Percentiles rank a stretch among this genome's conserved stretches.
These are phyloP conservation scores for Neobulgaria alba DNA, from an alignment of 2,329 filamentous ascomycete species.

Conservation along the genomic window DNA sequence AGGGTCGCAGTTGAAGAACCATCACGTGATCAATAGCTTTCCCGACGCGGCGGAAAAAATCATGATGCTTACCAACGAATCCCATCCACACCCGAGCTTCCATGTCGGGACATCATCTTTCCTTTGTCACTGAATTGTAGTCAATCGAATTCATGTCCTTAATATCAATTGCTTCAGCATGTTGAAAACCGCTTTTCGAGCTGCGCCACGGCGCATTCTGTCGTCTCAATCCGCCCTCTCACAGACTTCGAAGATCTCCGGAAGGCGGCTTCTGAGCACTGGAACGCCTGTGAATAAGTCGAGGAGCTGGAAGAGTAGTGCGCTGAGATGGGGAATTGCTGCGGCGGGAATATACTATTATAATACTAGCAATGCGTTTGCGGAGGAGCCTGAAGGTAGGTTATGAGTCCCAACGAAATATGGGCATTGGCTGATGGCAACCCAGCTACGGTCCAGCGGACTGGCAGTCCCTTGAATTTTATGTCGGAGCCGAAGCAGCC, in stretches of 20 bases:
- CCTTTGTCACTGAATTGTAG: conserved; percentile 15
- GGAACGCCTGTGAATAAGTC: conserved; percentile 53
- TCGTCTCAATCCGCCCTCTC: conserved; percentile 12
- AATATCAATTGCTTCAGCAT: conserved; percentile 10
- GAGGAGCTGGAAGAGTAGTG: conserved; percentile 73
- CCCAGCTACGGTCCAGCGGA: conserved; percentile 25
- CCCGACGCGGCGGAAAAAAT: conserved; percentile 9
- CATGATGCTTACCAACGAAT: conserved; percentile 23
- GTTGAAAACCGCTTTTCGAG: conserved; percentile 23
- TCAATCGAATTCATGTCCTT: conserved; percentile 7
- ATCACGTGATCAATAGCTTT: conserved; percentile 6
- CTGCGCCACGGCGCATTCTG: conserved; percentile 19
- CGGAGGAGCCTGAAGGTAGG: conserved; percentile 68
- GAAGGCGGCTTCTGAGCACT: conserved; percentile 44
- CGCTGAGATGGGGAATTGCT: conserved; percentile 66
- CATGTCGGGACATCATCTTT: conserved; percentile 14
- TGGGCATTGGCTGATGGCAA: conserved; percentile 13
- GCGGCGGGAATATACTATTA: conserved; percentile 82
- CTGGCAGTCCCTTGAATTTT: conserved; percentile 29
- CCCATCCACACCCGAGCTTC: conserved; percentile 8
- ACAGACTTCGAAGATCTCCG: conserved; percentile 20
- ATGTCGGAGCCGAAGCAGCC: conserved; percentile 44
- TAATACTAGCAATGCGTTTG: conserved; percentile 81
- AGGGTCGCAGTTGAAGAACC: background rate
- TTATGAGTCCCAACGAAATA: background rate